A percentile compares a stretch with the other conserved stretches of the same genome.
Conservation (phyloP, 768 basidiomycete species). For the Pleurotus ostreatus region DNA sequence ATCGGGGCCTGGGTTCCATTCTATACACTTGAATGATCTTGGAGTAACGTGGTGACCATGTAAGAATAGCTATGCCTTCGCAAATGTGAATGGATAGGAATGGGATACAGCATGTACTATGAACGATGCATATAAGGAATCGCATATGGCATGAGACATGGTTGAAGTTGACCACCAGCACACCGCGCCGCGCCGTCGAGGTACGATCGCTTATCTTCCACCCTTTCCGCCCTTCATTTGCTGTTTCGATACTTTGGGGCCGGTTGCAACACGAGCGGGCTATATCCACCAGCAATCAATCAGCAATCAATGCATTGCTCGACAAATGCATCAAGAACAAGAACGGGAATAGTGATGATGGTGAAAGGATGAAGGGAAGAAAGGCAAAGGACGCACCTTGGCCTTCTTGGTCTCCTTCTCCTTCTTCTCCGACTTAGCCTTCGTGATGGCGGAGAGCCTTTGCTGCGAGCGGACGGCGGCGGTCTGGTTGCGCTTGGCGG, state of each 20-base stretch:
- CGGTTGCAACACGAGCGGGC: constrained; percentile 58
- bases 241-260: constrained; percentile 90
- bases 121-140: neutral
- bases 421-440: constrained; percentile 97
- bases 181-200: neutral
- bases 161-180: neutral
- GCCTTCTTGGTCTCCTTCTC: constrained; percentile 91
- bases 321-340: too few relatives aligned
- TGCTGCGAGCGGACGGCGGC: constrained; percentile 77
- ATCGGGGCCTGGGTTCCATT: too few relatives aligned
- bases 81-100: neutral
- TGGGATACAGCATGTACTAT: neutral
- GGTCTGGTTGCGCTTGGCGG: constrained; percentile 91
- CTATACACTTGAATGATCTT: too few relatives aligned
- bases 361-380: constrained; percentile 1
- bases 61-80: too few relatives aligned
- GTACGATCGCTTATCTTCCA: constrained; percentile 47
- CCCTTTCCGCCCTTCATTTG: constrained; percentile 91
- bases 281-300: constrained; percentile 18
- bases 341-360: neutral
- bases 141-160: constrained; percentile 3
- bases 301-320: too few relatives aligned
- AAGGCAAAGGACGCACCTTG: constrained; percentile 47
- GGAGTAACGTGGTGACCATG: too few relatives aligned
- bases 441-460: constrained; percentile 81